These are phyloP conservation scores for Russula abietina DNA, from an alignment of 768 basidiomycete species.

Conservation along the genomic window DNA sequence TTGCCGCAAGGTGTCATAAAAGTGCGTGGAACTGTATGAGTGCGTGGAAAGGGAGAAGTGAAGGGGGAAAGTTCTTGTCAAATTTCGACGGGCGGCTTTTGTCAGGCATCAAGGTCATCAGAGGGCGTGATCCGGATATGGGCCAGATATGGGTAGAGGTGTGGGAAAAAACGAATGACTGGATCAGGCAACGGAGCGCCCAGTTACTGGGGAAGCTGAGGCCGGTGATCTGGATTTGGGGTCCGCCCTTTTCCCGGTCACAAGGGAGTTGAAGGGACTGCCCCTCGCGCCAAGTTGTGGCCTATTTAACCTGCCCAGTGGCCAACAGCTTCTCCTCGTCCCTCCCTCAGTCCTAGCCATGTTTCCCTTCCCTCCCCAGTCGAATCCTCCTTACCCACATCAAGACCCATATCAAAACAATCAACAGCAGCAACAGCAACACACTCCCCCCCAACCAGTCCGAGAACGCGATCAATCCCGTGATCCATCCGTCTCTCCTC, in stretches of 20 bases:
- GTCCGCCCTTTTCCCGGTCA: conserved; percentile 18
- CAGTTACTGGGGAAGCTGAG: conserved; percentile 16
- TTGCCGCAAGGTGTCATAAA: conserved; percentile 6
- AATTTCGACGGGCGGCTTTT: conserved; percentile 6
- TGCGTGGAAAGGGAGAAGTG: not conserved
- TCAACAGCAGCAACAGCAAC: conserved; percentile 1
- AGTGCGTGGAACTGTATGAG: not conserved
- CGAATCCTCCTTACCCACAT: conserved; percentile 3
- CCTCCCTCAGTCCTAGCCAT: conserved; percentile 5
- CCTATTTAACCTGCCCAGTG: conserved; percentile 18
- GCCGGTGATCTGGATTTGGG: conserved; percentile 2
- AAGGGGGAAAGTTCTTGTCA: not conserved
- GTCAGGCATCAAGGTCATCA: not conserved
- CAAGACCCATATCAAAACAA: conserved; percentile 3
- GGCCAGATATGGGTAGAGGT: not conserved
- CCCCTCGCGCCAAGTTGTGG: conserved; percentile 20
- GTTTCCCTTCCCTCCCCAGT: conserved; percentile 11
- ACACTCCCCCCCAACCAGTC: not conserved
- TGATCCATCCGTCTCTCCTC: conserved; percentile 8
- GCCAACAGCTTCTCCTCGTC: conserved; percentile 1
- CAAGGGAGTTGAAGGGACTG: conserved; percentile 1
- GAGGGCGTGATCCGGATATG: conserved; percentile 1
- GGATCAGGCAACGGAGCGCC: conserved; percentile 20
- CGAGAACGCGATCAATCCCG: conserved; percentile 17
- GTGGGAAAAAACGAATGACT: conserved; percentile 4